phyloP scores from a whole-genome alignment of 768 basidiomycete genomes.

The Psilocybe tampanensis region DNA sequence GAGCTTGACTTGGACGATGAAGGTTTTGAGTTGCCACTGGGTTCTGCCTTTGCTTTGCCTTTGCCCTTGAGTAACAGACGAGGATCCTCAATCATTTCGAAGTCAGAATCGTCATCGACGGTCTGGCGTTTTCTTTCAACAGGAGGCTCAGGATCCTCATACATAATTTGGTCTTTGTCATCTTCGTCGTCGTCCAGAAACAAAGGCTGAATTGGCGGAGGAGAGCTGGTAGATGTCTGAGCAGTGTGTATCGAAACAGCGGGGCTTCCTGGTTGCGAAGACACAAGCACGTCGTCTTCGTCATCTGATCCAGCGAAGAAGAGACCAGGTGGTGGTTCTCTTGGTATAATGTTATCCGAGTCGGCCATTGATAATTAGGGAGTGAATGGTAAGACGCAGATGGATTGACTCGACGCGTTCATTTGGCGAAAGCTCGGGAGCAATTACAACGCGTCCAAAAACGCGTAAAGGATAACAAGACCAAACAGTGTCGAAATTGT shows the following conservation, averaged over 20 bases:
- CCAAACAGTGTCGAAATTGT: slow-evolving; percentile 37
- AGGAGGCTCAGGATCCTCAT: slow-evolving; percentile 1
- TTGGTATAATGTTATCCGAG: slow-evolving; percentile 27
- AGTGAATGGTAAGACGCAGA: slow-evolving; percentile 21
- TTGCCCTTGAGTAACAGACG: not conserved
- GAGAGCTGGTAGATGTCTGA: slow-evolving; percentile 23
- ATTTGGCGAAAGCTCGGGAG: not conserved
- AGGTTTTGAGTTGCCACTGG: not conserved
- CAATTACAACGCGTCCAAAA: slow-evolving; percentile 36
- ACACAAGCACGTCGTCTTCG: slow-evolving; percentile 18
- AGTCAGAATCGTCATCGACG: slow-evolving; percentile 34
- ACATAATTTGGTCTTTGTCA: slow-evolving; percentile 13
- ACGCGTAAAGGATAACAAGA: slow-evolving; percentile 39
- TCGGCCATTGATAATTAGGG: slow-evolving; percentile 24
- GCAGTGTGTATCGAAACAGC: slow-evolving; percentile 20
- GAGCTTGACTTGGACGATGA: slow-evolving; percentile 4
- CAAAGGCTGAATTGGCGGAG: slow-evolving; percentile 26
- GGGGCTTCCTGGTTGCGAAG: slow-evolving; percentile 14
- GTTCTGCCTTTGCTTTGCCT: not conserved
- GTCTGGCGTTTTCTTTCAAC: slow-evolving; percentile 13
- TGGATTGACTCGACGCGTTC: slow-evolving; percentile 21
- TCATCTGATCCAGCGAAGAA: slow-evolving; percentile 70
- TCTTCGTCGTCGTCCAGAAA: slow-evolving; percentile 41
- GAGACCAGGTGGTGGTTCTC: slow-evolving; percentile 36
- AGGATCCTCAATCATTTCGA: slow-evolving; percentile 28